A percentile compares a stretch with the other conserved stretches of the same genome.
phyloP scores from a whole-genome alignment of 1,284 basidiomycete genomes.

The Puccinia horiana region DNA sequence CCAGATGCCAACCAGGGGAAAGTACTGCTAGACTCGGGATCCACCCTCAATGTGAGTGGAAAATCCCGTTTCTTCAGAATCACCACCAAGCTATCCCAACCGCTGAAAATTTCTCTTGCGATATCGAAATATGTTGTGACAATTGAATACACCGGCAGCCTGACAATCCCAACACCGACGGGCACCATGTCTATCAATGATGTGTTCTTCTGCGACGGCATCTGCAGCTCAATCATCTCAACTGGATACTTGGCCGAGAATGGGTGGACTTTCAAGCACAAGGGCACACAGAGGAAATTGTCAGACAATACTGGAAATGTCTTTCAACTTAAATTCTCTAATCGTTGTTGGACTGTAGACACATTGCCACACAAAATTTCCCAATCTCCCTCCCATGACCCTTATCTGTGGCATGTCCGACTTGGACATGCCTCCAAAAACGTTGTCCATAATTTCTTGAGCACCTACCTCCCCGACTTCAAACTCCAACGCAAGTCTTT shows the following conservation, averaged over 20 bases:
- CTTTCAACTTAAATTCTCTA: not conserved
- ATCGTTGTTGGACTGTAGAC: not conserved
- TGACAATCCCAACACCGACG: not conserved
- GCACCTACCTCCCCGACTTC: not conserved
- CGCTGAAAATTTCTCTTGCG: not conserved
- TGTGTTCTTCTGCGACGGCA: not conserved
- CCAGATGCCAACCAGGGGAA: not conserved
- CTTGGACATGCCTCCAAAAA: not conserved
- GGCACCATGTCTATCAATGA: not conserved
- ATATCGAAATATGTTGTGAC: not conserved
- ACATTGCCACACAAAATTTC: not conserved
- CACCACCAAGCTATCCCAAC: not conserved
- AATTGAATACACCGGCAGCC: not conserved
- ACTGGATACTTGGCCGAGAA: not conserved
- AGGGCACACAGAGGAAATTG: not conserved
- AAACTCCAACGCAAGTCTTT: not conserved
- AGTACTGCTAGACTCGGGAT: not conserved
- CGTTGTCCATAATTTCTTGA: not conserved
- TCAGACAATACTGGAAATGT: not conserved
- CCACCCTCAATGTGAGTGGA: conserved; percentile 18
- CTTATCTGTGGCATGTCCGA: not conserved
- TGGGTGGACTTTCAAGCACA: not conserved
- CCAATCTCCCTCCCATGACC: not conserved
- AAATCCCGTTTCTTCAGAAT: not conserved
- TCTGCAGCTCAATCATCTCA: not conserved